phyloP scores from a whole-genome alignment of 2,329 filamentous ascomycete species.

The Raffaelea deltoideospora region DNA sequence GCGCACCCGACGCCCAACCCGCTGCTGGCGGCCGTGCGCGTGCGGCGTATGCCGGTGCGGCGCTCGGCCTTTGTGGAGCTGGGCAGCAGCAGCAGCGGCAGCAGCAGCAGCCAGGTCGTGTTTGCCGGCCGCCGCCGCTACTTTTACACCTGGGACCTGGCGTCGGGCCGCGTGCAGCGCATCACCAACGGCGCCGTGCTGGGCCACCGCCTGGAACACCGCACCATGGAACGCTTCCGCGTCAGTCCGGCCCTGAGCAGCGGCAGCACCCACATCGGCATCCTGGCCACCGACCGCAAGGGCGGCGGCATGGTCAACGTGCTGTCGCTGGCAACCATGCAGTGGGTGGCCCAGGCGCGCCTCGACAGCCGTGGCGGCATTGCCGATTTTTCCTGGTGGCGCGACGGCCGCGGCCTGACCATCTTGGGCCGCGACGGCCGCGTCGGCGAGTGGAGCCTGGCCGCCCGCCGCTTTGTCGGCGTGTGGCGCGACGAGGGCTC shows the following conservation, averaged over 20 bases:
- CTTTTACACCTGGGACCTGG: constrained; percentile 89
- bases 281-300: constrained; percentile 67
- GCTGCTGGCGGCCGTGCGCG: constrained; percentile 75
- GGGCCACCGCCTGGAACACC: constrained; percentile 67
- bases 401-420: constrained; percentile 63
- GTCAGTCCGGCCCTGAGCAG: constrained; percentile 77
- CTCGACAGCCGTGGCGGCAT: constrained; percentile 73
- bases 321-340: constrained; percentile 61
- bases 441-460: constrained; percentile 75
- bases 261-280: constrained; percentile 72
- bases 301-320: constrained; percentile 83
- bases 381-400: constrained; percentile 89
- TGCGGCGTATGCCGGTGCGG: constrained; percentile 68
- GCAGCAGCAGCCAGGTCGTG: constrained; percentile 61
- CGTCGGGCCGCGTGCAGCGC: constrained; percentile 69
- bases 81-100: no score
- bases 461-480: constrained; percentile 52
- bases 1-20: constrained; percentile 71
- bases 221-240: constrained; percentile 80
- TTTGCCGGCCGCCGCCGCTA: constrained; percentile 78
- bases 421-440: constrained; percentile 79
- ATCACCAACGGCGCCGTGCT: constrained; percentile 60
- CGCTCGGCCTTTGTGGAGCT: constrained; percentile 73
- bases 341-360: constrained; percentile 75
- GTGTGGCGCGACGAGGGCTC: constrained; percentile 86